phyloP scores from a whole-genome alignment of 2,329 filamentous ascomycete species.

The Neocucurbitaria cava region DNA sequence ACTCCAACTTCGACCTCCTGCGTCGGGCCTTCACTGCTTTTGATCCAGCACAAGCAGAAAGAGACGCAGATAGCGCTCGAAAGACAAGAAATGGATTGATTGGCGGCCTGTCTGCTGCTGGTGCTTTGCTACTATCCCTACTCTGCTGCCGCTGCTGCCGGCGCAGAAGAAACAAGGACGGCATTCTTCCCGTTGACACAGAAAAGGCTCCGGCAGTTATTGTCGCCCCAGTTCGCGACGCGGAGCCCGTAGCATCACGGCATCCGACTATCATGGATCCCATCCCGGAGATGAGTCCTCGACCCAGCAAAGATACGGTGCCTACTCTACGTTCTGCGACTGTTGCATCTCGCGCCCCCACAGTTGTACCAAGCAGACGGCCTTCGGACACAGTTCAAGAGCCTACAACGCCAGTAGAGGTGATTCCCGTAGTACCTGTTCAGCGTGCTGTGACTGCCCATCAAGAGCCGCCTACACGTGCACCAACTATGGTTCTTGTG shows the following conservation, averaged over 20 bases:
- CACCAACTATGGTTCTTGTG: not conserved
- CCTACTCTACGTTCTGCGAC: not conserved
- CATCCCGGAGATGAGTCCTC: slow-evolving; percentile 10
- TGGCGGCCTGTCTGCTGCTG: slow-evolving; percentile 4
- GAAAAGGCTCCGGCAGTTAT: not conserved
- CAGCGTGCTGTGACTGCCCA: not conserved
- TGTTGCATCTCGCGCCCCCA: not conserved
- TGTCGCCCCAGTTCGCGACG: not conserved
- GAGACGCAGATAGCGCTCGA: not conserved
- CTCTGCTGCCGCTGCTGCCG: slow-evolving; percentile 1
- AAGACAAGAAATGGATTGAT: not conserved
- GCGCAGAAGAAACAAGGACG: not conserved
- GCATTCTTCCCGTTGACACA: not conserved
- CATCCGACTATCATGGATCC: slow-evolving; percentile 1
- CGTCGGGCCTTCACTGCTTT: not conserved
- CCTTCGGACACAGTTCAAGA: not conserved
- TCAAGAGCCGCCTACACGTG: not conserved
- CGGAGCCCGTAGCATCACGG: not conserved
- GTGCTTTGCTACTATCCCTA: slow-evolving; percentile 5
- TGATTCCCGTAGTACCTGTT: not conserved
- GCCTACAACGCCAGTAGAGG: not conserved
- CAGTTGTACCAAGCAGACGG: not conserved
- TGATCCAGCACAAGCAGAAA: not conserved
- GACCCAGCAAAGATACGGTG: slow-evolving; percentile 6
- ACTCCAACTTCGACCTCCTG: not conserved